A percentile compares a stretch with the other conserved stretches of the same genome.
Conservation (phyloP, 169 alveolate genomes). For the Eimeria brunetti region DNA sequence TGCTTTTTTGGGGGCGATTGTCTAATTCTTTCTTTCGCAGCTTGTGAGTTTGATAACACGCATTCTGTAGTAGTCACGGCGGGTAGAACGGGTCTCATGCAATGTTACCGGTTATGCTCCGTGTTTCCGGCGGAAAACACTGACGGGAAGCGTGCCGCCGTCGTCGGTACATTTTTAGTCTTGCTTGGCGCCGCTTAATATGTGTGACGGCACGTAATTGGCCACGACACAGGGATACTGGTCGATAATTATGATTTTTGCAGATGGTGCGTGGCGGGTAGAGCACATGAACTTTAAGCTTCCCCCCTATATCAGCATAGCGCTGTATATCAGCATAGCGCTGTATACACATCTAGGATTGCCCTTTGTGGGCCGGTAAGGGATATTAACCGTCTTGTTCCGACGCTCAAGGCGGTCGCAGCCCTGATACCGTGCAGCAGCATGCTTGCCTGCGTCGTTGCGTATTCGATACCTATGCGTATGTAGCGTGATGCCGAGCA, state of each 20-base stretch:
- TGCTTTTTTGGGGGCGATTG: not conserved
- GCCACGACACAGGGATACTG: not conserved
- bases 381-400: too few species aligned
- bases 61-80: not conserved
- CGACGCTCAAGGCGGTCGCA: too few species aligned
- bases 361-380: too few species aligned
- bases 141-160: not conserved
- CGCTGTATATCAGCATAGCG: too few species aligned
- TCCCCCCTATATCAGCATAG: too few species aligned
- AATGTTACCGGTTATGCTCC: not conserved
- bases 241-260: not conserved
- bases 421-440: too few species aligned
- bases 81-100: not conserved
- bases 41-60: not conserved
- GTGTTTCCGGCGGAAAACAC: not conserved
- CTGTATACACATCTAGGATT: too few species aligned
- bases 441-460: too few species aligned
- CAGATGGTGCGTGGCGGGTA: not conserved
- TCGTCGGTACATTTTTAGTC: not conserved
- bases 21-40: not conserved
- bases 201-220: not conserved
- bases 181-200: not conserved
- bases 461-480: too few species aligned
- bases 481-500: too few species aligned
- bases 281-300: too few species aligned